Evolutionary conservation across 306 rosid genomes (phyloP), one percentile per base, ranked within the genome.

Genomic region (Castanea sativa): DNA sequence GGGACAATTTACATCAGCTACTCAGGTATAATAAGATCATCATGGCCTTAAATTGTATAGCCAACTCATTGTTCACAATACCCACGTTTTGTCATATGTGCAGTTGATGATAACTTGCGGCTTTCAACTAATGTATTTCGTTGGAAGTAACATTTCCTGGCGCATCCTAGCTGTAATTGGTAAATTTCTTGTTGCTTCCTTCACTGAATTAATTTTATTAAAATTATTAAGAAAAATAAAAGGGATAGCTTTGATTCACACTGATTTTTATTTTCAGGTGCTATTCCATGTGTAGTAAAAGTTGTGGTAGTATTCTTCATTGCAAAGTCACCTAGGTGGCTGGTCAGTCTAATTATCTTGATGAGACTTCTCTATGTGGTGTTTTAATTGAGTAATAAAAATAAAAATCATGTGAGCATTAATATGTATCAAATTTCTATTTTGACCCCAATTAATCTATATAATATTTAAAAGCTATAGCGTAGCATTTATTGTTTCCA

Each of bases 241-340:
- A 65, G 51, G 45, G 11, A 38, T 38, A 12, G 15, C 1, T 35
- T 67, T 2, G 1, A 58, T 65, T 58, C 27, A 45, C 65, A 73
- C 71, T 20, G 68, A 45, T 68, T 33, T 0, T 20, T 60, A 29
- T 82, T 83, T 52, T 45, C 81, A 95, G 96, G 97, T 69, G 72
- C 30, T 57, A 76, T 90, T 79, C 92, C 97, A 1, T 95, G 92
- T 74, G 12, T 81, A 71, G 29, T 80, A 71, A 92, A 90, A 74
- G 86, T 92, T 75, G 33, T 89, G 32, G 85, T 95, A 67, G 86
- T 92, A 32, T 83, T 89, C 75, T 92, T 95, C 83, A 84, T 92
- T 77, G 92, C 96, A 3, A 93, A 95, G 86, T 95, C 99, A 49
- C 98, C 98, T 45, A 91, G 98, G 86, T 94, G 97, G 97, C 83